Evolutionary conservation across 345 rosid species (phyloP).

Genomic region (Salix caprea): DNA sequence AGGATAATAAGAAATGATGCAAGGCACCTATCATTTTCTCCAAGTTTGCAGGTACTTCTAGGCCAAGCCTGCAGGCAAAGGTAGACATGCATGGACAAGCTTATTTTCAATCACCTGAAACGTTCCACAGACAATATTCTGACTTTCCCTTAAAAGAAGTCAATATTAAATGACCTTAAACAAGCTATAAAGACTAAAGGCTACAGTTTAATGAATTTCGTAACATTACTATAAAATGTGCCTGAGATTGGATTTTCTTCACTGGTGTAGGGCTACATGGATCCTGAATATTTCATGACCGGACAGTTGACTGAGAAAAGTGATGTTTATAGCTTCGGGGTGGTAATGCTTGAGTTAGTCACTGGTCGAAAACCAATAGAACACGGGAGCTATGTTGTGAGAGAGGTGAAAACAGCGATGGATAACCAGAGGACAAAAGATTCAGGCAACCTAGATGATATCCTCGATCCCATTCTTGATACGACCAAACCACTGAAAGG

Average conservation of each 20-base stretch:
- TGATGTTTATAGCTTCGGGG: slow-evolving; percentile 34
- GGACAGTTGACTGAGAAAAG: slow-evolving; percentile 30
- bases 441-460: not conserved
- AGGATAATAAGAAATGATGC: no score
- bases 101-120: no score
- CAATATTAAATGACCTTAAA: not conserved
- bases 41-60: no score
- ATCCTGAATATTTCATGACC: slow-evolving; percentile 33
- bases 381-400: slow-evolving; percentile 25
- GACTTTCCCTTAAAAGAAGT: not conserved
- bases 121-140: no score
- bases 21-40: no score
- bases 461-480: not conserved
- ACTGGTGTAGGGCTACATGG: slow-evolving; percentile 28
- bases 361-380: slow-evolving; percentile 23
- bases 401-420: slow-evolving; percentile 14
- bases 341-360: slow-evolving; percentile 30
- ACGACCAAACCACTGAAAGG: not conserved
- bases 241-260: not conserved
- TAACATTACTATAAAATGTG: not conserved
- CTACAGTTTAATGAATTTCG: not conserved
- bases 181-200: not conserved
- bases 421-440: not conserved
- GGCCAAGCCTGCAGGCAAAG: no score
- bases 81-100: no score